phyloP scores from a whole-genome alignment of 345 rosid species.

The Melaleuca quinquenervia region DNA sequence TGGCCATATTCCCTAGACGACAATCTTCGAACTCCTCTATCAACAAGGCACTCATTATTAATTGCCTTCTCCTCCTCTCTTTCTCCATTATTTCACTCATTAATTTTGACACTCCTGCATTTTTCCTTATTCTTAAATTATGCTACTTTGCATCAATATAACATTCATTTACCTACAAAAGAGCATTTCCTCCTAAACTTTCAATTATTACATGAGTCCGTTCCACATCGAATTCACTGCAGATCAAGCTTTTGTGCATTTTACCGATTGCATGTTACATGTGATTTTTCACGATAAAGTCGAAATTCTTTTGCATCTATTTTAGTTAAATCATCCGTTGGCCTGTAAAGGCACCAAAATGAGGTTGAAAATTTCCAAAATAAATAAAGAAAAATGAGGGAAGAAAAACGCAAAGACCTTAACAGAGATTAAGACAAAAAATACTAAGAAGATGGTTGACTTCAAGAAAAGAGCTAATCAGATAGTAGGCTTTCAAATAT shows the following conservation, averaged over 20 bases:
- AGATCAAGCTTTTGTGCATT: background rate
- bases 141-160: background rate
- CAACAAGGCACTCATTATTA: no score
- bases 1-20: no score
- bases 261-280: background rate
- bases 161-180: background rate
- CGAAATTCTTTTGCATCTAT: no score
- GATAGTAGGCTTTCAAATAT: no score
- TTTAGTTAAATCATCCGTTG: no score
- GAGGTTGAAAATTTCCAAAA: no score
- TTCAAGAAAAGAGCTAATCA: background rate
- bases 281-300: no score
- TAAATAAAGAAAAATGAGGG: no score
- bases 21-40: no score
- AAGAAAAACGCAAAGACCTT: no score
- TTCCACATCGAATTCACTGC: background rate
- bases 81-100: background rate
- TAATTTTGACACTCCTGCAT: background rate
- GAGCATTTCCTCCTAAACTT: background rate
- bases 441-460: accelerated
- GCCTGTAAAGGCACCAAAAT: no score
- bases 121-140: background rate
- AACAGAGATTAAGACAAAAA: background rate
- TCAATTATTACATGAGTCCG: background rate
- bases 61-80: no score